Percentiles rank a stretch among this genome's conserved stretches.
Evolutionary conservation across 306 rosid species (phyloP).

Genomic region (Medicago truncatula): DNA sequence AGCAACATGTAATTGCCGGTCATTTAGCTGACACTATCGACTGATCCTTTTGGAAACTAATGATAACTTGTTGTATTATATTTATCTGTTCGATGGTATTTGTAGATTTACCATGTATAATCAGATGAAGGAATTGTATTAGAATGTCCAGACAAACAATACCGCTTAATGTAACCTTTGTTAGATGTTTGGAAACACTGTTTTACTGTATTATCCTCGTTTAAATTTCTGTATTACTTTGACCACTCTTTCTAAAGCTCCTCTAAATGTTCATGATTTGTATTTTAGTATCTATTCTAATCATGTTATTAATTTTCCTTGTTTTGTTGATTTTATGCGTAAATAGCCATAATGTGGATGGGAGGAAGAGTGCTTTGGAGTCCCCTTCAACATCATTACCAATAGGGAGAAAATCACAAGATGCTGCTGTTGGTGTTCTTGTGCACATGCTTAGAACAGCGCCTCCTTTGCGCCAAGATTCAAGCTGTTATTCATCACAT

Average conservation of each 20-base stretch:
- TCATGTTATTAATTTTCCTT: background rate
- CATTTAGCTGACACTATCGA: background rate
- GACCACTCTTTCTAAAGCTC: conserved; percentile 1
- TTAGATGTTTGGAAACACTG: conserved; percentile 34
- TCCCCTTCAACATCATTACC: conserved; percentile 49
- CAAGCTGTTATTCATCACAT: conserved; percentile 64
- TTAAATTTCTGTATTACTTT: conserved; percentile 8
- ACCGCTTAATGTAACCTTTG: background rate
- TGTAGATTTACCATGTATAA: conserved; percentile 6
- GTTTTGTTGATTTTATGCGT: conserved; percentile 38
- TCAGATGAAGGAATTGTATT: conserved; percentile 22
- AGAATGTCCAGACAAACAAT: conserved; percentile 1
- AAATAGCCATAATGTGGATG: conserved; percentile 54
- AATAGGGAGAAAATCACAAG: conserved; percentile 70
- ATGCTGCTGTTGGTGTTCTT: conserved; percentile 89
- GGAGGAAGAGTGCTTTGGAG: conserved; percentile 54
- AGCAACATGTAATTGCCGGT: background rate
- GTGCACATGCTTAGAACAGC: conserved; percentile 88
- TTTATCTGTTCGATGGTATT: background rate
- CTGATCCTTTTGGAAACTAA: background rate
- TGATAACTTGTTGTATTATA: background rate
- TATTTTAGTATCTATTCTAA: conserved; percentile 30
- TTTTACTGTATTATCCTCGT: conserved; percentile 16
- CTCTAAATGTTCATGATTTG: conserved; percentile 27
- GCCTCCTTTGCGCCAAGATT: conserved; percentile 82